phyloP scores from a whole-genome alignment of 1,139 yeast genomes.

The Sugiyamaella neomexicana region DNA sequence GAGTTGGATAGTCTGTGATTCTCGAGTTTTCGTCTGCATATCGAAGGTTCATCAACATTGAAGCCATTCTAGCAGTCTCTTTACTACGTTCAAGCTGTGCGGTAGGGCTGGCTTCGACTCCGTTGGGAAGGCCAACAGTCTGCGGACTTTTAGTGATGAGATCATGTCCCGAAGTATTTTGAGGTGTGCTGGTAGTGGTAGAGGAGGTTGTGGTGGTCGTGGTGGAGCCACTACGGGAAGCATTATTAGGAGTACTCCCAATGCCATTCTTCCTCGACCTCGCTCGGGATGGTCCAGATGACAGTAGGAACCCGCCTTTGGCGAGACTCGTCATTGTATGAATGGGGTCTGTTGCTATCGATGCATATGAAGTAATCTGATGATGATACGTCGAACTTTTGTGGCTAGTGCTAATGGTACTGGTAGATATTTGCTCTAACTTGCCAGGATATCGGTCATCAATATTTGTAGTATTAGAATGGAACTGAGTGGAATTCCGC shows the following conservation, averaged over 20 bases:
- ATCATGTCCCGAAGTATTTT: too few relatives aligned
- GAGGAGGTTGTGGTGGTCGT: not conserved
- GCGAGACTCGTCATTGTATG: constrained; percentile 16
- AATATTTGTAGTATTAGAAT: too few relatives aligned
- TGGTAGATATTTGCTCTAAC: not conserved
- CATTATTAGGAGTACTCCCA: not conserved
- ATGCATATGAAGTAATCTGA: not conserved
- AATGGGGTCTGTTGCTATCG: constrained; percentile 1
- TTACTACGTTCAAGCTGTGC: constrained; percentile 20
- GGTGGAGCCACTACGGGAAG: not conserved
- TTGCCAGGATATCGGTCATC: too few relatives aligned
- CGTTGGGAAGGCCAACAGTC: too few relatives aligned
- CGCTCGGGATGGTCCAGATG: constrained; percentile 10
- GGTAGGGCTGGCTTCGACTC: not conserved
- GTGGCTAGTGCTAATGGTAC: not conserved
- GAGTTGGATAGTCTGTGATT: constrained; percentile 4
- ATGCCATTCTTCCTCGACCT: not conserved
- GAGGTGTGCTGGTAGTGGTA: too few relatives aligned
- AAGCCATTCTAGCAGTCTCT: constrained; percentile 31
- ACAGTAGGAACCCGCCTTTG: constrained; percentile 20
- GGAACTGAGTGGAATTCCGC: too few relatives aligned
- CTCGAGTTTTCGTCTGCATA: constrained; percentile 24
- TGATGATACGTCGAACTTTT: not conserved
- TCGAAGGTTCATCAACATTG: constrained; percentile 30
- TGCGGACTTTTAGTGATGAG: too few relatives aligned